These are phyloP conservation scores for Fusarium scirpi DNA, from an alignment of 2,329 filamentous ascomycete genomes.

Conservation along the genomic window DNA sequence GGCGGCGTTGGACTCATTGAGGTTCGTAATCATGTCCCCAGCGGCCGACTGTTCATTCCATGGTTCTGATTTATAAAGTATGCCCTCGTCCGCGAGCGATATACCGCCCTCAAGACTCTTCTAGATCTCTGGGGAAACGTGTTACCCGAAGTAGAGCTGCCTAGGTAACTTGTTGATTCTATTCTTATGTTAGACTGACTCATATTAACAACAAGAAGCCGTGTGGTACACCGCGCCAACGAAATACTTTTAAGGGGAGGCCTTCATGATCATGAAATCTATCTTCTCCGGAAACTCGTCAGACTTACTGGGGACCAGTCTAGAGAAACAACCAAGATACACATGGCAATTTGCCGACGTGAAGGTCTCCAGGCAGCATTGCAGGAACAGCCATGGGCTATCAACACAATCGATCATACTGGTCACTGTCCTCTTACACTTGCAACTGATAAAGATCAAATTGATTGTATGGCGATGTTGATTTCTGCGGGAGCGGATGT, in stretches of 20 bases:
- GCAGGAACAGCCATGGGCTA: constrained; percentile 17
- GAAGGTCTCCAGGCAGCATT: background rate
- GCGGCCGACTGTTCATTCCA: accelerated
- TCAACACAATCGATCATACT: background rate
- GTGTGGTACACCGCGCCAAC: background rate
- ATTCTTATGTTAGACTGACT: accelerated
- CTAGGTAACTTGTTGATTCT: background rate
- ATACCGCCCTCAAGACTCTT: background rate
- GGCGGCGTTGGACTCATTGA: background rate
- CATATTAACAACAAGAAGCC: background rate
- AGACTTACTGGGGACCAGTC: background rate
- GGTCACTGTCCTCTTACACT: background rate
- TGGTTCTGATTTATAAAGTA: background rate
- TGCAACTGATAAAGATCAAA: accelerated
- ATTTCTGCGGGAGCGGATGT: constrained; percentile 23
- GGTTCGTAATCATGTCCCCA: background rate
- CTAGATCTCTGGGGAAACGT: constrained; percentile 7
- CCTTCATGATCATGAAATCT: background rate
- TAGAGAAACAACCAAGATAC: background rate
- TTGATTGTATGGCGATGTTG: background rate
- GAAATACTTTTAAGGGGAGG: accelerated
- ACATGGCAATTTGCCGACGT: background rate
- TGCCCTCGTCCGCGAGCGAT: accelerated
- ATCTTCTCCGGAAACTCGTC: constrained; percentile 1
- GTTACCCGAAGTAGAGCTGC: constrained; percentile 2